phyloP scores from a whole-genome alignment of 768 basidiomycete species.

The Trametes elegans region DNA sequence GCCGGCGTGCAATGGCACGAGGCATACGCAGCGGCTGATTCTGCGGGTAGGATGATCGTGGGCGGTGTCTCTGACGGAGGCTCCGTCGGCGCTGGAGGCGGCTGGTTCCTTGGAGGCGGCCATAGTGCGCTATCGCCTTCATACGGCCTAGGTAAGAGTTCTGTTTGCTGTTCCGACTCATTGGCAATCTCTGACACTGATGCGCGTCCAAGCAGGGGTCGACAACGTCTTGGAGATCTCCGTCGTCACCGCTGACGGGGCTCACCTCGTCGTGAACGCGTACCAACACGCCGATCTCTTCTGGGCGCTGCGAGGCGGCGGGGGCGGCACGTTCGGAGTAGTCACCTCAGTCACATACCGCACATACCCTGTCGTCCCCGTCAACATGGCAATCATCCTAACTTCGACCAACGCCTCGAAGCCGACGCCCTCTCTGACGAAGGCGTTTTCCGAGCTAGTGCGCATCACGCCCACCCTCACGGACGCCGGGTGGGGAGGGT shows the following conservation, averaged over 20 bases:
- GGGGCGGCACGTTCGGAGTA: slow-evolving; percentile 36
- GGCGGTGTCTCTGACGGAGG: slow-evolving; percentile 20
- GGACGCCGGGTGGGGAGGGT: slow-evolving; percentile 47
- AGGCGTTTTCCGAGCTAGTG: neutral
- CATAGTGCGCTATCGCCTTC: slow-evolving; percentile 30
- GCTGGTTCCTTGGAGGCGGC: slow-evolving; percentile 39
- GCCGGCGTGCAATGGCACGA: slow-evolving; percentile 21
- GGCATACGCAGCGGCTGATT: neutral
- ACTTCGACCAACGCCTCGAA: neutral
- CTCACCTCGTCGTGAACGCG: slow-evolving; percentile 41
- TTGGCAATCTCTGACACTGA: neutral
- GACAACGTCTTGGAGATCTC: slow-evolving; percentile 39
- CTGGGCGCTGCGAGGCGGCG: slow-evolving; percentile 49
- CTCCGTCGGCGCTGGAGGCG: slow-evolving; percentile 47
- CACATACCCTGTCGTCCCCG: slow-evolving; percentile 38
- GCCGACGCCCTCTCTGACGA: neutral
- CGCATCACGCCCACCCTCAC: slow-evolving; percentile 34
- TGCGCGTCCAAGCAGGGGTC: slow-evolving; percentile 23
- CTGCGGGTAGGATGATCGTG: neutral
- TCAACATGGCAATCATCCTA: slow-evolving; percentile 28
- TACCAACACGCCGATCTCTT: slow-evolving; percentile 49
- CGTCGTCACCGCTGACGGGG: slow-evolving; percentile 52
- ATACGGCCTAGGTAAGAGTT: slow-evolving; percentile 28
- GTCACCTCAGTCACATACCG: slow-evolving; percentile 41
- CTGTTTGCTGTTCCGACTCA: neutral